Base-by-base conservation (phyloP, 139 green algal species). In the Chlorella sp. region DNA sequence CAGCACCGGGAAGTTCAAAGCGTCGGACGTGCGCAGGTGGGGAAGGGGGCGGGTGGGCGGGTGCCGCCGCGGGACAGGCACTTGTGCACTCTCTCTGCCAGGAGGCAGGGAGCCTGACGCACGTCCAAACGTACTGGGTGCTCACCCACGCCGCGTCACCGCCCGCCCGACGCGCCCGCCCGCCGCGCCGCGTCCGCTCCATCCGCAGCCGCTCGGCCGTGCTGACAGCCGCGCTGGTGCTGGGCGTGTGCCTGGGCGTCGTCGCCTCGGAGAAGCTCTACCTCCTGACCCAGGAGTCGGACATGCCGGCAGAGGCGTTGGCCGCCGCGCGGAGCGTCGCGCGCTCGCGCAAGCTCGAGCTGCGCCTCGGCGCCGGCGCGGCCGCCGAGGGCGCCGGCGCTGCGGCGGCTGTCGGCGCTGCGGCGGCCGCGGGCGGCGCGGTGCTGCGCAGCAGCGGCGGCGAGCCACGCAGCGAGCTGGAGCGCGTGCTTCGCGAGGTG, bases 241-340 rank as follows among this genome's bases (percentile, higher is more conserved):
- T 90, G 0, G 90, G 88, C n/a, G 36, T 93, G 14, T 92, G 87
- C 40, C 38, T 91, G 3, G 91, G 91, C 42, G 65, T 95, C 27
- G 67, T 93, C 12, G 67, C 89, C 2, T 70, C 86, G 1, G 89
- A 95, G 73, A 83, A 86, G 2, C 31, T 90, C 0, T 93, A 94
- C 72, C 69, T 93, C 11, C 29, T 29, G 41, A 79, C 58, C 21
- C 74, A 76, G 19, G 56, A 70, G 31, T 41, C 42, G 11, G 41
- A 69, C 21, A 33, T 74, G 50, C 56, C 66, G 25, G 61, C 40
- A 59, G 74, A 27, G 15, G 59, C 36, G 2, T 6, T 69, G n/a
- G 72, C 45, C 5, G 38, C 61, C 23, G n/a, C n/a, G n/a, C n/a
- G n/a, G 21, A 42, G 33, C 23, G 6, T 11, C 21, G 27, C 69